Conservation (phyloP, 78 protist genomes). For the Dictyostelium intermedium region DNA sequence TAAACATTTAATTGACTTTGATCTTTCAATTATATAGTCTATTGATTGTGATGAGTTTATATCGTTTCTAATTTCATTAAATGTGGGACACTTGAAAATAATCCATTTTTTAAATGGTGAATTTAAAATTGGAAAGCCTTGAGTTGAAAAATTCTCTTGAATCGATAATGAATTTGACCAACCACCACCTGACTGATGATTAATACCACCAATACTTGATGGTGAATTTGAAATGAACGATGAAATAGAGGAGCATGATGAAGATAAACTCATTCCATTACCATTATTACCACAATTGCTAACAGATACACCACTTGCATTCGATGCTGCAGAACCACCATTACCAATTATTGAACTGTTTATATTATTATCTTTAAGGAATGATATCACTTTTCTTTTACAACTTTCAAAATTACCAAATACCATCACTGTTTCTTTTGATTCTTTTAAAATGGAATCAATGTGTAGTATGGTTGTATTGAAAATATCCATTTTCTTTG, state of each 20-base stretch:
- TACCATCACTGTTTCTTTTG: background rate
- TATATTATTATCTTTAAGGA: slow-evolving; percentile 1
- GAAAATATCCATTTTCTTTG: background rate
- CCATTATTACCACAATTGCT: background rate
- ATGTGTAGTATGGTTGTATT: background rate
- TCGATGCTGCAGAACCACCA: background rate
- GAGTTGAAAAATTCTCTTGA: slow-evolving; percentile 14
- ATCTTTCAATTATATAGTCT: slow-evolving; percentile 8
- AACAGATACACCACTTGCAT: background rate
- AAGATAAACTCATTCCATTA: background rate
- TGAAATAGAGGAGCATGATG: background rate
- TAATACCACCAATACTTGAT: background rate
- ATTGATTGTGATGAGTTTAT: background rate
- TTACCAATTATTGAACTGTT: background rate
- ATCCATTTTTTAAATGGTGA: slow-evolving; percentile 16
- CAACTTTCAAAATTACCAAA: slow-evolving; percentile 9
- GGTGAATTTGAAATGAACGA: background rate
- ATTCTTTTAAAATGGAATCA: slow-evolving; percentile 7
- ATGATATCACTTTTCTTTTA: slow-evolving; percentile 4
- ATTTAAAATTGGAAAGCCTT: background rate
- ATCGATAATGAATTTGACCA: slow-evolving; percentile 7
- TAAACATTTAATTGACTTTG: slow-evolving; percentile 4
- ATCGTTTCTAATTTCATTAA: slow-evolving; percentile 16
- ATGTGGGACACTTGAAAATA: slow-evolving; percentile 1
- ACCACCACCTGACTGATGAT: background rate